Conservation (phyloP, 208 protist species). For the Herpetomonas samuelpessoai region DNA sequence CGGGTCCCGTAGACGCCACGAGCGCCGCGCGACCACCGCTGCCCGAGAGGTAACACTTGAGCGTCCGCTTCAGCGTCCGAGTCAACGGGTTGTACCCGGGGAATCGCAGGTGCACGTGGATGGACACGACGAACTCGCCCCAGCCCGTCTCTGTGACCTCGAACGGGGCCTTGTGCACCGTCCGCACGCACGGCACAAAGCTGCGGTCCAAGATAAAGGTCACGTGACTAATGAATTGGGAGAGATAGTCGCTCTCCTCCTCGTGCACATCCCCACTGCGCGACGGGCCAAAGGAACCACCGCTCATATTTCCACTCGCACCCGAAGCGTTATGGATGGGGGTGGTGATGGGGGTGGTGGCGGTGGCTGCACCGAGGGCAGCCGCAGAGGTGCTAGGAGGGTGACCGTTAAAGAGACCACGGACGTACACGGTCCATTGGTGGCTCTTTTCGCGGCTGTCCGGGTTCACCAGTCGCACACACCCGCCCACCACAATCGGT, state of each 20-base stretch:
- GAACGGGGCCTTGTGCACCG: conserved; percentile 62
- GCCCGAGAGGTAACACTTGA: conserved; percentile 10
- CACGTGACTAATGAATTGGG: conserved; percentile 71
- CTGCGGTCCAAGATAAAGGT: conserved; percentile 75
- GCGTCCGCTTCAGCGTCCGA: conserved; percentile 15
- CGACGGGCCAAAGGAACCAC: conserved; percentile 6
- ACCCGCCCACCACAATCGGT: conserved; percentile 71
- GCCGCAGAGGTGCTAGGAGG: too few relatives aligned
- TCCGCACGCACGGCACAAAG: conserved; percentile 66
- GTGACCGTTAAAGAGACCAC: conserved; percentile 70
- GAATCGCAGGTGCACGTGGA: conserved; percentile 64
- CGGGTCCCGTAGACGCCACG: conserved; percentile 17
- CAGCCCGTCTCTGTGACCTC: conserved; percentile 85
- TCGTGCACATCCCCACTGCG: not conserved
- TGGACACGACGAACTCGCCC: conserved; percentile 86
- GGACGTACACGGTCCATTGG: conserved; percentile 88
- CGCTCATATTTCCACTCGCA: not conserved
- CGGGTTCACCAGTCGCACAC: conserved; percentile 57
- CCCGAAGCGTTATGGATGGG: too few relatives aligned
- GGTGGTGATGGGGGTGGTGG: too few relatives aligned
- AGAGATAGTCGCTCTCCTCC: conserved; percentile 50
- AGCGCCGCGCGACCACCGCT: conserved; percentile 13
- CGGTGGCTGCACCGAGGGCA: too few relatives aligned
- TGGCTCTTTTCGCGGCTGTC: conserved; percentile 75
- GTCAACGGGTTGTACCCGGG: conserved; percentile 14